These are phyloP conservation scores for Suhomyces taliae DNA, from an alignment of 1,139 yeast genomes.

Conservation along the genomic window DNA sequence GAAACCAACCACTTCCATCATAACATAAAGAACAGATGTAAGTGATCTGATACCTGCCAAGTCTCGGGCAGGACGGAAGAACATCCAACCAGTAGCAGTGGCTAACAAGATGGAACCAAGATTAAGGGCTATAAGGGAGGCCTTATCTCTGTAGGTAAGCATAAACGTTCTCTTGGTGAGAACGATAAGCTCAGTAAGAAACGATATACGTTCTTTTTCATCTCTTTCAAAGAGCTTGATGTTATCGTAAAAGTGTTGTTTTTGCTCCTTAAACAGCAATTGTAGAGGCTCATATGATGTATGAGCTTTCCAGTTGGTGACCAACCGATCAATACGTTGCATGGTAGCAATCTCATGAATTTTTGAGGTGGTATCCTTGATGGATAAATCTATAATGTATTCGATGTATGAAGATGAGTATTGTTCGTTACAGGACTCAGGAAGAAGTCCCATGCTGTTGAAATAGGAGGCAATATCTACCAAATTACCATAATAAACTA, in stretches of 20 bases:
- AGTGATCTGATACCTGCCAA: slow-evolving; percentile 68
- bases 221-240: slow-evolving; percentile 27
- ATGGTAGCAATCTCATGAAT: slow-evolving; percentile 45
- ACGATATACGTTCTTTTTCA: slow-evolving; percentile 29
- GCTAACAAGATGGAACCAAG: slow-evolving; percentile 61
- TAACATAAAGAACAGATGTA: slow-evolving; percentile 63
- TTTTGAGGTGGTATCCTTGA: slow-evolving; percentile 56
- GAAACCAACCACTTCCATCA: slow-evolving; percentile 68
- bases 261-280: slow-evolving; percentile 15
- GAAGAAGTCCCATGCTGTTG: slow-evolving; percentile 16
- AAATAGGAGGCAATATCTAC: slow-evolving; percentile 52
- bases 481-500: slow-evolving; percentile 60
- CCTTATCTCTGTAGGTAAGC: slow-evolving; percentile 59
- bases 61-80: slow-evolving; percentile 61
- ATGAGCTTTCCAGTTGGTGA: slow-evolving; percentile 48
- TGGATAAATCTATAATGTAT: slow-evolving; percentile 65
- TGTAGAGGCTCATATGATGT: slow-evolving; percentile 3
- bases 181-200: slow-evolving; percentile 49
- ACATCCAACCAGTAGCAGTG: slow-evolving; percentile 72
- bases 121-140: slow-evolving; percentile 53
- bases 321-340: slow-evolving; percentile 46
- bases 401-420: slow-evolving; percentile 49
- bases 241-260: slow-evolving; percentile 22
- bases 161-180: slow-evolving; percentile 56
- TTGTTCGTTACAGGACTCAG: background rate